A percentile compares a stretch with the other conserved stretches of the same genome.
These are phyloP conservation scores for Athelia psychrophila DNA, from an alignment of 1,284 basidiomycete species.

Conservation along the genomic window DNA sequence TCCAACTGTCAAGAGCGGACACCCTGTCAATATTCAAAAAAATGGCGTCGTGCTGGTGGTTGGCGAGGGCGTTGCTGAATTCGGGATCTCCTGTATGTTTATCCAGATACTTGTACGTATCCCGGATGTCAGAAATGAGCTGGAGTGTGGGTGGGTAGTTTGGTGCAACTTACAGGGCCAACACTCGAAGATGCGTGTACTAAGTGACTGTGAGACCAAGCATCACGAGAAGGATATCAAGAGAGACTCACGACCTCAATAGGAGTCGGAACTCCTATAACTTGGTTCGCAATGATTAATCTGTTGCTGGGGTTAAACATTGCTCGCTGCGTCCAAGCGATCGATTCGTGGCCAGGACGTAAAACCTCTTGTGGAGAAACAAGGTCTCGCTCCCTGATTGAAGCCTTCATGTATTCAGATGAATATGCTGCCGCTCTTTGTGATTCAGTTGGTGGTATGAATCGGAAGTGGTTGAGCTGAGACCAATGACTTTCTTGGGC, in stretches of 20 bases:
- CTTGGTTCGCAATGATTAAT: constrained; percentile 28
- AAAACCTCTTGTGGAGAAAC: constrained; percentile 36
- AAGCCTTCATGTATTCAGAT: constrained; percentile 16
- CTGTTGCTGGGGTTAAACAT: constrained; percentile 27
- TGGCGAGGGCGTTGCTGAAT: constrained; percentile 9
- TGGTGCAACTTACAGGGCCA: constrained; percentile 23
- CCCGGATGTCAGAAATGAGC: constrained; percentile 28
- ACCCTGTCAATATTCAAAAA: constrained; percentile 38
- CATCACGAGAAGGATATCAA: background rate
- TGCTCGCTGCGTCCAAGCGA: constrained; percentile 45
- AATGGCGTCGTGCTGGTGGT: constrained; percentile 17
- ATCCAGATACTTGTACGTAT: constrained; percentile 37
- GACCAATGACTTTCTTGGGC: constrained; percentile 20
- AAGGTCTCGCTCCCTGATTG: constrained; percentile 21
- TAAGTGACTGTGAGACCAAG: constrained; percentile 9
- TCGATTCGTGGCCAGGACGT: constrained; percentile 27
- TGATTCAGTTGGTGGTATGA: constrained; percentile 32
- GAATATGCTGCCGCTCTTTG: constrained; percentile 11
- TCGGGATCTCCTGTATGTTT: constrained; percentile 16
- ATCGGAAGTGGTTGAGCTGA: constrained; percentile 28
- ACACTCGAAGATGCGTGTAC: constrained; percentile 34
- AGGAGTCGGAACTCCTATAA: constrained; percentile 34
- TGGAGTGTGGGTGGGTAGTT: constrained; percentile 18
- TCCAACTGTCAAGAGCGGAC: constrained; percentile 23
- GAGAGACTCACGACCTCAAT: constrained; percentile 36